phyloP scores from a whole-genome alignment of 768 basidiomycete genomes.

The Crucibulum laeve region DNA sequence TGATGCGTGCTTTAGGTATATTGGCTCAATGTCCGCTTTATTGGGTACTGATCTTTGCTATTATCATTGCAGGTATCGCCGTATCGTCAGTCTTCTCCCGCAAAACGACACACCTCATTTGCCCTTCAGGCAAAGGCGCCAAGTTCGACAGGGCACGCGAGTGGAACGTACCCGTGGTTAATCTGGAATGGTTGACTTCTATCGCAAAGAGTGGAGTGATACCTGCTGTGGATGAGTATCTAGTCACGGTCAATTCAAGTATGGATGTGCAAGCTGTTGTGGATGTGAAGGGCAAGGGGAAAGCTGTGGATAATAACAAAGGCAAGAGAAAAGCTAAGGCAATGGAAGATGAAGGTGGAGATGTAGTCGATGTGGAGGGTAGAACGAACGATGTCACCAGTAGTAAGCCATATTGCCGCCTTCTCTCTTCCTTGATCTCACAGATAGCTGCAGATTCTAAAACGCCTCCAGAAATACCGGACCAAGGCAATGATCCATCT shows the following conservation, averaged over 20 bases:
- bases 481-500: no score
- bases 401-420: slow-evolving; percentile 20
- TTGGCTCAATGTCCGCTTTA: slow-evolving; percentile 1
- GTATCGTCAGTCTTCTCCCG: slow-evolving; percentile 58
- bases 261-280: slow-evolving; percentile 8
- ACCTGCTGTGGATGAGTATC: slow-evolving; percentile 27
- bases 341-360: slow-evolving; percentile 4
- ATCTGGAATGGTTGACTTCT: slow-evolving; percentile 62
- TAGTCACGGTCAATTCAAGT: slow-evolving; percentile 17
- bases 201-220: slow-evolving; percentile 52
- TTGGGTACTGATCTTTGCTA: not conserved
- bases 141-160: slow-evolving; percentile 78
- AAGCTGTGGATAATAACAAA: slow-evolving; percentile 13
- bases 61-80: slow-evolving; percentile 40
- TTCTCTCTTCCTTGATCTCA: not conserved
- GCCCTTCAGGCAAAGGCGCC: slow-evolving; percentile 61
- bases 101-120: slow-evolving; percentile 76
- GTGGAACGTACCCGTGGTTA: slow-evolving; percentile 76
- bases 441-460: slow-evolving; percentile 6
- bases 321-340: slow-evolving; percentile 8
- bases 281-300: slow-evolving; percentile 15
- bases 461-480: no score
- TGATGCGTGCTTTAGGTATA: slow-evolving; percentile 66
- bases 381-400: slow-evolving; percentile 44
- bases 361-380: slow-evolving; percentile 16